A percentile compares a stretch with the other conserved stretches of the same genome.
These are phyloP conservation scores for Annulohypoxylon moriforme DNA, from an alignment of 495 filamentous ascomycete species.

Conservation along the genomic window DNA sequence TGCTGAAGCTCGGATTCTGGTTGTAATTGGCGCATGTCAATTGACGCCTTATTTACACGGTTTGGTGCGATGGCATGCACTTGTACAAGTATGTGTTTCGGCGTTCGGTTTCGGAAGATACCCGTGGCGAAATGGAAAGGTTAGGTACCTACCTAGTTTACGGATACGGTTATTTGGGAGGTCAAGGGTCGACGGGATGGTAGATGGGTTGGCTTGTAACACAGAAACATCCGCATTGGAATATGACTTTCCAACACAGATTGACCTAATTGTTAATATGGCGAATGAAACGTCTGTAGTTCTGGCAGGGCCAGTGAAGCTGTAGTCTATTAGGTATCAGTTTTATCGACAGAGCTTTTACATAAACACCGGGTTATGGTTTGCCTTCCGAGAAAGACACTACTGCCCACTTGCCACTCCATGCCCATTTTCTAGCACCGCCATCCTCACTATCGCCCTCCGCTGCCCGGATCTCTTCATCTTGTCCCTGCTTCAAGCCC, in stretches of 20 bases:
- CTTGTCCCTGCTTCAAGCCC: conserved; percentile 80
- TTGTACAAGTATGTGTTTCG: background rate
- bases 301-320: background rate
- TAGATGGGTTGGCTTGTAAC: background rate
- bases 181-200: background rate
- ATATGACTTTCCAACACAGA: conserved; percentile 20
- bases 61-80: background rate
- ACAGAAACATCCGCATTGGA: conserved; percentile 22
- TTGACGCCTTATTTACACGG: background rate
- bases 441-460: conserved; percentile 75
- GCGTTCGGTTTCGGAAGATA: conserved; percentile 32
- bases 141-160: no score
- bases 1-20: conserved; percentile 31
- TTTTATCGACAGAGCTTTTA: background rate
- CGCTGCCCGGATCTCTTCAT: conserved; percentile 77
- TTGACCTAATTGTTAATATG: background rate
- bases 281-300: background rate
- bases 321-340: conserved; percentile 26
- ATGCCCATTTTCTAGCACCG: conserved; percentile 90
- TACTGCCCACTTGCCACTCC: conserved; percentile 97
- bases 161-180: background rate
- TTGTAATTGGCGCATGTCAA: conserved; percentile 11
- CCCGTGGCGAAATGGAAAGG: conserved; percentile 5
- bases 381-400: conserved; percentile 77
- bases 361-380: conserved; percentile 21